Evolutionary conservation across 179 eudicot species (phyloP).

Genomic region (Kewa caespitosa): DNA sequence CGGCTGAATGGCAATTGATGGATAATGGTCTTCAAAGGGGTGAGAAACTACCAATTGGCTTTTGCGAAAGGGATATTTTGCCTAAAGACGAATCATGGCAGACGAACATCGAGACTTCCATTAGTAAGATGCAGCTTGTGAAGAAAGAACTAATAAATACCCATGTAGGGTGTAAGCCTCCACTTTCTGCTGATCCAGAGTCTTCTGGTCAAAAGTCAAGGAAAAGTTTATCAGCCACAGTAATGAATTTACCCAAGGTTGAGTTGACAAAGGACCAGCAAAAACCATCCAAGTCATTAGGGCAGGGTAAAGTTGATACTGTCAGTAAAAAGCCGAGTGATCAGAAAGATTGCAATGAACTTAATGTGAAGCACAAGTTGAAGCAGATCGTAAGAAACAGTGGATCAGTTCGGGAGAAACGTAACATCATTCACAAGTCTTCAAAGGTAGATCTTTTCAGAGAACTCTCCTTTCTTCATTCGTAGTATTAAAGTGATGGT

Average conservation of each 20-base stretch:
- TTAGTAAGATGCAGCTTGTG: constrained; percentile 3
- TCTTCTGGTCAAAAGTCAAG: constrained; percentile 26
- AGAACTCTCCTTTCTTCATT: neutral
- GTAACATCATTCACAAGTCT: constrained; percentile 20
- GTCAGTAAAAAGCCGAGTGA: constrained; percentile 21
- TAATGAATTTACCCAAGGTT: constrained; percentile 26
- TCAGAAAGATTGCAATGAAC: constrained; percentile 30
- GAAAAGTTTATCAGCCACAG: constrained; percentile 24
- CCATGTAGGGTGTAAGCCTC: constrained; percentile 18
- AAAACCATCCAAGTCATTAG: constrained; percentile 22
- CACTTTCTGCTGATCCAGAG: constrained; percentile 21
- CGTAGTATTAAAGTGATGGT: constrained; percentile 1
- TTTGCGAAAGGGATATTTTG: constrained; percentile 8
- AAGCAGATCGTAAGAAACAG: constrained; percentile 27
- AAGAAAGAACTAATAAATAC: constrained; percentile 16
- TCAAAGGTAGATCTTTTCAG: constrained; percentile 33
- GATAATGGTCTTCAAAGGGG: constrained; percentile 19
- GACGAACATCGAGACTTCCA: constrained; percentile 8
- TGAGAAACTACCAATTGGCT: constrained; percentile 20
- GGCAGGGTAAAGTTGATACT: constrained; percentile 22
- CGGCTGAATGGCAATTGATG: constrained; percentile 25
- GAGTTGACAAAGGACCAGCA: constrained; percentile 26
- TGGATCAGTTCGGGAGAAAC: constrained; percentile 24
- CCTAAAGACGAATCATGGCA: constrained; percentile 9
- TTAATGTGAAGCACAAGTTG: constrained; percentile 36